phyloP scores from a whole-genome alignment of 108 stramenopile species.

The Cyclotella cryptica region DNA sequence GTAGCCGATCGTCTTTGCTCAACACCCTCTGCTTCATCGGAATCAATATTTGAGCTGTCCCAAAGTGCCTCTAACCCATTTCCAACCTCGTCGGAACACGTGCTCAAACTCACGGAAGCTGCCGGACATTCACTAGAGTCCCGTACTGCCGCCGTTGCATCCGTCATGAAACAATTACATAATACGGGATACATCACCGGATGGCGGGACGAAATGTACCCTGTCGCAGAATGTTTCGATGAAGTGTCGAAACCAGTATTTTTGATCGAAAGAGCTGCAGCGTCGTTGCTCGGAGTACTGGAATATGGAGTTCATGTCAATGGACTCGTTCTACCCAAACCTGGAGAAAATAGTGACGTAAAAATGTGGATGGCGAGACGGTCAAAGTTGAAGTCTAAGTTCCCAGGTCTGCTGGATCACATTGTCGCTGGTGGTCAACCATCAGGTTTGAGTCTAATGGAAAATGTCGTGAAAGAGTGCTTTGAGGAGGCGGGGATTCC shows the following conservation, averaged over 20 bases:
- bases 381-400: slow-evolving; percentile 82
- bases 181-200: slow-evolving; percentile 70
- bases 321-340: slow-evolving; percentile 62
- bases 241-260: slow-evolving; percentile 57
- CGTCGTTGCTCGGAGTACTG: slow-evolving; percentile 69
- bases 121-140: slow-evolving; percentile 59
- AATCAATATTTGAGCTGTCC: slow-evolving; percentile 10
- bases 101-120: slow-evolving; percentile 53
- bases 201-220: slow-evolving; percentile 88
- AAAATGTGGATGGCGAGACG: slow-evolving; percentile 91
- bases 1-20: slow-evolving; percentile 64
- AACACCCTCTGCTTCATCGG: background rate
- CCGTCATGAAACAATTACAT: slow-evolving; percentile 63
- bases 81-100: background rate
- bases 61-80: background rate
- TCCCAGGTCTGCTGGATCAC: slow-evolving; percentile 90
- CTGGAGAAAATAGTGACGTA: slow-evolving; percentile 19
- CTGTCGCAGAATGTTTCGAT: slow-evolving; percentile 70
- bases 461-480: slow-evolving; percentile 92
- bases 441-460: slow-evolving; percentile 75
- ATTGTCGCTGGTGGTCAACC: slow-evolving; percentile 92
- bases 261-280: slow-evolving; percentile 86
- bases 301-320: slow-evolving; percentile 87
- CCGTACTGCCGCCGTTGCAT: slow-evolving; percentile 65
- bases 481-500: slow-evolving; percentile 90